Base-by-base conservation (phyloP, 2,329 filamentous ascomycete species). In the Amauroascus niger region DNA sequence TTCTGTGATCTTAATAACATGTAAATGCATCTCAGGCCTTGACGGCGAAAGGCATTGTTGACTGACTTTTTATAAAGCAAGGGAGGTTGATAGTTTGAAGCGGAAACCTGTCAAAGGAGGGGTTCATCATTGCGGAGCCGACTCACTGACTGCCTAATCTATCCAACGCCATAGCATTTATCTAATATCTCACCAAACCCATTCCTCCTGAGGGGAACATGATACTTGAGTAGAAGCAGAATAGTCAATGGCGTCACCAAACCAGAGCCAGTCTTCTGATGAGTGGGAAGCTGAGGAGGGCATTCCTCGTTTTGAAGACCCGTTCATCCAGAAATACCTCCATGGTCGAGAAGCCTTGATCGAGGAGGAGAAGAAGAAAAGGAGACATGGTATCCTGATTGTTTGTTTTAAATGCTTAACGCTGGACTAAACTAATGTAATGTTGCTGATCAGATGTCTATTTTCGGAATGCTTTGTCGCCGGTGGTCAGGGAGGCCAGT, bases 291-390 rank as follows among this genome's bases (percentile, higher is more conserved):
- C 63, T 33, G 70, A 74, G 48, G 69, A 73, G 55, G 73, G 72
- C 1, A 65, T 76, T 26, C 73, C 73, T 46, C 71, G 73, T 56
- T 55, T 69, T 11, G 72, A 79, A 8, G 88, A 95, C 62, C 81
- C 84, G 0, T 89, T 95, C 67, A 79, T 96, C 45, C 81, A 88
- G 62, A 82, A 91, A 66, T 96, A 95, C 64, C 73, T 95, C 37
- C 71, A 80, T 41, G 88, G 88, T 20, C 81, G 90, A 49, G 78
- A 84, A 61, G 82, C 81, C 24, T 77, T 97, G 50, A 85, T 95
- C 54, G 76, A 77, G 16, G 80, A 95, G 65, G 93, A 97, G 68
- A 84, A 97, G 68, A 84, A 87, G 69, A 86, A 83, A 63, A 80
- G 87, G 63, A 82, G 90, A 55, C 89, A 88, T 67, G 89, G 88